phyloP scores from a whole-genome alignment of 148 eudicot genomes.

The Vaccinium myrtillus region DNA sequence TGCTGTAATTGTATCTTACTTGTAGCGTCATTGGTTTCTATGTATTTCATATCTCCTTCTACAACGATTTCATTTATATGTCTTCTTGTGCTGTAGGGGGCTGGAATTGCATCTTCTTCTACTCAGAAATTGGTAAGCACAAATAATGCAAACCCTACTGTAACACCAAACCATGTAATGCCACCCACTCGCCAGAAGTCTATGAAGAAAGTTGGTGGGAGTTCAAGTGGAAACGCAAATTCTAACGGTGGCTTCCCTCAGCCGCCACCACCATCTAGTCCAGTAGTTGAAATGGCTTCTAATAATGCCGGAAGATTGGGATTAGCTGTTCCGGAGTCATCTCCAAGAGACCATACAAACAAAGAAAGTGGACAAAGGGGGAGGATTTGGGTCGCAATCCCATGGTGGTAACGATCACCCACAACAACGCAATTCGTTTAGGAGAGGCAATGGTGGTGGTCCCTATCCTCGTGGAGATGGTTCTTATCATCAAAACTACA shows the following conservation, averaged over 20 bases:
- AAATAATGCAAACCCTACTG: slow-evolving; percentile 39
- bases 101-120: slow-evolving; percentile 36
- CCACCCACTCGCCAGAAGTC: slow-evolving; percentile 57
- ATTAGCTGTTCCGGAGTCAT: slow-evolving; percentile 42
- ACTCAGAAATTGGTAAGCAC: slow-evolving; percentile 34
- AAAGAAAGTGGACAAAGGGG: slow-evolving; percentile 52
- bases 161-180: slow-evolving; percentile 40
- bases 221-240: slow-evolving; percentile 34
- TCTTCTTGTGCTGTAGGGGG: slow-evolving; percentile 38
- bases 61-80: not conserved
- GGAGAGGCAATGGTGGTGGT: slow-evolving; percentile 58
- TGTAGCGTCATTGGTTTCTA: not conserved
- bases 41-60: not conserved
- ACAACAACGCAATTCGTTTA: slow-evolving; percentile 52
- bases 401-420: slow-evolving; percentile 52
- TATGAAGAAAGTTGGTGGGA: slow-evolving; percentile 62
- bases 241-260: slow-evolving; percentile 65
- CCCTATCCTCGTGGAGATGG: slow-evolving; percentile 71
- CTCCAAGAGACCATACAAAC: slow-evolving; percentile 43
- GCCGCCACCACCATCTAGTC: slow-evolving; percentile 30
- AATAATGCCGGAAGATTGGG: slow-evolving; percentile 37
- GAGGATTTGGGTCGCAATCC: slow-evolving; percentile 39
- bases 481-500: slow-evolving; percentile 54
- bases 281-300: slow-evolving; percentile 36
- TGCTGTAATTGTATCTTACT: not conserved